Evolutionary conservation across 352 stramenopile species (phyloP).

Genomic region (Phytophthora pisi): DNA sequence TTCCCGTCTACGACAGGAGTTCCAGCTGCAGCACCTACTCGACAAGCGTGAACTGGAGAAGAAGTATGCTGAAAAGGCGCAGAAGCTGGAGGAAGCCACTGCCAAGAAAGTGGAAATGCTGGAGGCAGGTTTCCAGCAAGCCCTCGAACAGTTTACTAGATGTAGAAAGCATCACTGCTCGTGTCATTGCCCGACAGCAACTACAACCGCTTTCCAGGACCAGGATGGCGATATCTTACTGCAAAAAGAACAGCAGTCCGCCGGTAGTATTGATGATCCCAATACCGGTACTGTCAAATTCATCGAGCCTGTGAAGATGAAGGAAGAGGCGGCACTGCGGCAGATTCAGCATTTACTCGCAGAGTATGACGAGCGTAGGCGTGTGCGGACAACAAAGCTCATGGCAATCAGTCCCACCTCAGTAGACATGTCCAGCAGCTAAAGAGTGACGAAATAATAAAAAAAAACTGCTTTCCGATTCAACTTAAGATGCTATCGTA

Average conservation of each 20-base stretch:
- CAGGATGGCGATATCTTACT: background rate
- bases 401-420: background rate
- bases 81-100: constrained; percentile 26
- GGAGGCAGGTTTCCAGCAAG: constrained; percentile 42
- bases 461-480: background rate
- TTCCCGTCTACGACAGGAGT: constrained; percentile 47
- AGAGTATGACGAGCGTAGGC: constrained; percentile 17
- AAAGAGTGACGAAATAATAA: background rate
- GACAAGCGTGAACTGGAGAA: constrained; percentile 36
- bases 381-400: constrained; percentile 3
- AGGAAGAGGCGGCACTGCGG: background rate
- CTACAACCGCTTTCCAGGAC: background rate
- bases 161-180: background rate
- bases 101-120: constrained; percentile 68
- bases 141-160: constrained; percentile 10
- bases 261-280: background rate
- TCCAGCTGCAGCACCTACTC: constrained; percentile 37
- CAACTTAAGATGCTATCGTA: background rate
- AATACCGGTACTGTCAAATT: background rate
- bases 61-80: constrained; percentile 30
- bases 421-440: background rate
- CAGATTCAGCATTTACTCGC: constrained; percentile 12
- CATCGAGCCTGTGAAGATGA: background rate
- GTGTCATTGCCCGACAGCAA: background rate
- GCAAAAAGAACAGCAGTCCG: background rate